Conservation (phyloP, 163 green algal genomes). For the Prototheca wickerhamii region DNA sequence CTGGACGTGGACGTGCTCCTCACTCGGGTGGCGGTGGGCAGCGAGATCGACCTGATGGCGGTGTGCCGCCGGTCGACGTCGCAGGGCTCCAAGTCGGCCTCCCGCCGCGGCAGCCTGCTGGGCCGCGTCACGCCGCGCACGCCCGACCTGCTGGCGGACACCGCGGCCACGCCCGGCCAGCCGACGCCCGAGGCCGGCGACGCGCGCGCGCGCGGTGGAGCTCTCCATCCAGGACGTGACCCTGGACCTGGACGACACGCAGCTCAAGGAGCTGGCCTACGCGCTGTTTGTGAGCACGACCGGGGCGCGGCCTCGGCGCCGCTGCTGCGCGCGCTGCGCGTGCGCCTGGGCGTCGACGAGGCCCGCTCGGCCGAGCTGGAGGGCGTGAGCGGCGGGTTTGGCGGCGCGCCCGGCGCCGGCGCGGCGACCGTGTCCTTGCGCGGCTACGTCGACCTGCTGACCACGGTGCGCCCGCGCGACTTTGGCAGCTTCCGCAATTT, state of each 20-base stretch:
- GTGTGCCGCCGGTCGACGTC: slow-evolving; percentile 8
- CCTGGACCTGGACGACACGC: slow-evolving; percentile 27
- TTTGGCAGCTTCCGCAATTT: slow-evolving; percentile 43
- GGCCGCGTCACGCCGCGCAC: background rate
- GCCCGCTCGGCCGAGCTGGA: slow-evolving; percentile 21
- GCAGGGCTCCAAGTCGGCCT: slow-evolving; percentile 8
- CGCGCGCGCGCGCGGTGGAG: background rate
- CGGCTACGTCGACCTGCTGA: background rate
- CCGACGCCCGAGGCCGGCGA: background rate
- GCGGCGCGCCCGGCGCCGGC: background rate
- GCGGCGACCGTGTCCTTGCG: no score
- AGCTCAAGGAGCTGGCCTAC: slow-evolving; percentile 41
- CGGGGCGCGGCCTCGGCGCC: slow-evolving; percentile 8
- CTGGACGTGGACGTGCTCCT: slow-evolving; percentile 29
- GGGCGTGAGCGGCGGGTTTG: slow-evolving; percentile 3
- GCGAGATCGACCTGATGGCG: slow-evolving; percentile 21
- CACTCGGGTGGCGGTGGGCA: slow-evolving; percentile 8
- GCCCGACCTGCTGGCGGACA: background rate
- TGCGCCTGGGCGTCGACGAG: slow-evolving; percentile 33
- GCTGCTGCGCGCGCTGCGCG: slow-evolving; percentile 20
- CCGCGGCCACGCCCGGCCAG: background rate
- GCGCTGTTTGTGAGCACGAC: slow-evolving; percentile 26
- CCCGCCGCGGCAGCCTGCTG: background rate
- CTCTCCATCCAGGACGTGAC: background rate
- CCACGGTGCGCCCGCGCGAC: slow-evolving; percentile 26